These are phyloP conservation scores for Termitomyces titanicus DNA, from an alignment of 768 basidiomycete species.

Conservation along the genomic window DNA sequence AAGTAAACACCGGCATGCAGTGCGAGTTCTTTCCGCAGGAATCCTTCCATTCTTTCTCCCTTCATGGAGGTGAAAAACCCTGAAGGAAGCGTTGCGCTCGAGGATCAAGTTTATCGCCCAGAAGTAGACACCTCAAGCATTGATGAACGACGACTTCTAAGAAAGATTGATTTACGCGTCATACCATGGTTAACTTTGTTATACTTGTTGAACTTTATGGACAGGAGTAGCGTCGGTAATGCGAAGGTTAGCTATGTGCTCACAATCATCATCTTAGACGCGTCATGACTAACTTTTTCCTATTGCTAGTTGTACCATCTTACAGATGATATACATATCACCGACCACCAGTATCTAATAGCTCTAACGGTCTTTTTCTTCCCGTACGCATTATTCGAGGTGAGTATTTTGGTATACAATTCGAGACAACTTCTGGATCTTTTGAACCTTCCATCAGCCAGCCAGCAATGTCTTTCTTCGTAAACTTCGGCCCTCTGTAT, in stretches of 20 bases:
- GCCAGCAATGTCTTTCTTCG: constrained; percentile 61
- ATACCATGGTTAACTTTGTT: constrained; percentile 75
- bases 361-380: constrained; percentile 77
- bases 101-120: constrained; percentile 39
- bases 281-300: neutral
- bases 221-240: constrained; percentile 68
- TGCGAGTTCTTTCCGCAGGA: constrained; percentile 9
- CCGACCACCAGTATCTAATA: constrained; percentile 62
- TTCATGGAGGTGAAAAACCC: constrained; percentile 16
- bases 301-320: constrained; percentile 53
- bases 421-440: neutral
- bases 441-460: constrained; percentile 35
- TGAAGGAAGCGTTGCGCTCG: constrained; percentile 14
- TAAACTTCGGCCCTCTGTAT: constrained; percentile 61
- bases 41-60: constrained; percentile 3
- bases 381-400: constrained; percentile 69
- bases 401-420: constrained; percentile 21
- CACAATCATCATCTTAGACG: neutral
- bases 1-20: constrained; percentile 12
- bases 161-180: constrained; percentile 63
- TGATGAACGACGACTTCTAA: constrained; percentile 50
- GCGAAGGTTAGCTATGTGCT: constrained; percentile 47
- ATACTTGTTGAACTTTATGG: constrained; percentile 73
- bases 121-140: constrained; percentile 50
- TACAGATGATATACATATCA: constrained; percentile 52